Evolutionary conservation across 2,329 filamentous ascomycete species (phyloP), one percentile per base, ranked within the genome.

Genomic region (Purpureocillium takamizusanense): DNA sequence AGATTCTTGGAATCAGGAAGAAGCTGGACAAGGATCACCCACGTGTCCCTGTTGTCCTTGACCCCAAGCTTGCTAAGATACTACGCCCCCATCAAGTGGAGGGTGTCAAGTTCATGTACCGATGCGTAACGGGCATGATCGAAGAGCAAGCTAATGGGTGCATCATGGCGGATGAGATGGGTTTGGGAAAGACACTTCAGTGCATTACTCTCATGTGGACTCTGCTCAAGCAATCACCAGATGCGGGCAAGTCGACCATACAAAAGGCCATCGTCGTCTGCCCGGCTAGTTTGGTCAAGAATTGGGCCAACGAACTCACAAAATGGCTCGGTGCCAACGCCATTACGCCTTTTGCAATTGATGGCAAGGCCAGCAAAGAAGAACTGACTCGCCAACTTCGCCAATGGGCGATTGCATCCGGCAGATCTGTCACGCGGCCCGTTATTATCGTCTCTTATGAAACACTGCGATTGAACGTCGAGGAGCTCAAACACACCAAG

Each of bases 121-220:
- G 78, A 48, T 94, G 87, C 54, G 88, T 92, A 6, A 97, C 90
- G 2, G 92, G 92, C n/a, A 74, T 97, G 72, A 85, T 97, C 40
- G 92, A 97, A 51, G 75, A 83, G 29, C 90, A 90, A 51, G 92
- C 92, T 35, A 86, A 95, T 59, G 92, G 92, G 2, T 98, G 92
- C 62, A 98, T 98, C 57, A 98, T 98, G 92, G 92, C 92, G 38
- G 92, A 98, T 58, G 92, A 95, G 58, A 98, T 98, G 92, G 92
- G 92, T 50, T 67, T 98, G 23, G 92, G 92, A 40, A 98, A 98
- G 66, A 98, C 92, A 14, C 65, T 98, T 32, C 92, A 98, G 67
- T 98, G 92, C 61, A 98, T 98, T 53, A 78, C 92, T 1, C 73
- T 98, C 36, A 82, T 98, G 71, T 98, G 92, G 92, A 98, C 92